These are phyloP conservation scores for Diaporthe capsici DNA, from an alignment of 2,329 filamentous ascomycete genomes.

Conservation along the genomic window DNA sequence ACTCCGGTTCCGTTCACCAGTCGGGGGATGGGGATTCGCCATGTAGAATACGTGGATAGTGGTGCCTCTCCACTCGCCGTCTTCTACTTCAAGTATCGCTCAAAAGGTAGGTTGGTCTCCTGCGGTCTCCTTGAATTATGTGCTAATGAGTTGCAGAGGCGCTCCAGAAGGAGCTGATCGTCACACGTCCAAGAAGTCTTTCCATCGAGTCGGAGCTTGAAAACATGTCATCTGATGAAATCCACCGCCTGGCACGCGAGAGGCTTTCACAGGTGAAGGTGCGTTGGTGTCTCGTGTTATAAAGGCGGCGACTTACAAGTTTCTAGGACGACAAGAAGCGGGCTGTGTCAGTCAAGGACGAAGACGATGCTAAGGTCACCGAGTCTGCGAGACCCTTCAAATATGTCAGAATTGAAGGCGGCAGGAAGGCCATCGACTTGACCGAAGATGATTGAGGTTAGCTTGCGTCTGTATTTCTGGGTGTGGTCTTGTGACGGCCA, in stretches of 20 bases:
- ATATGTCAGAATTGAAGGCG: slow-evolving; percentile 31
- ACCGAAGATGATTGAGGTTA: slow-evolving; percentile 33
- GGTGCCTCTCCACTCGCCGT: slow-evolving; percentile 46
- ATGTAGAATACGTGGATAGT: background rate
- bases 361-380: slow-evolving; percentile 43
- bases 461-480: background rate
- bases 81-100: slow-evolving; percentile 52
- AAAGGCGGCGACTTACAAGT: background rate
- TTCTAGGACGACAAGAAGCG: slow-evolving; percentile 40
- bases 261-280: slow-evolving; percentile 49
- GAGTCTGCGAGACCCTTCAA: slow-evolving; percentile 31
- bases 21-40: too few relatives aligned
- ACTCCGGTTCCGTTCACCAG: background rate
- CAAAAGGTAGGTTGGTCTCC: slow-evolving; percentile 43
- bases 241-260: slow-evolving; percentile 50
- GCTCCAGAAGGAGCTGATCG: slow-evolving; percentile 50
- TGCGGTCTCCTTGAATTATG: too few relatives aligned
- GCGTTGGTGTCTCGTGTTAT: background rate
- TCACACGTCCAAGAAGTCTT: slow-evolving; percentile 46
- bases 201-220: slow-evolving; percentile 42
- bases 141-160: slow-evolving; percentile 45
- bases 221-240: slow-evolving; percentile 46
- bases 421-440: slow-evolving; percentile 40
- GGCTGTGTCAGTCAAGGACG: slow-evolving; percentile 47
- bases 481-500: background rate